Evolutionary conservation across 257 asterid species (phyloP).

Genomic region (Agastache rugosa): DNA sequence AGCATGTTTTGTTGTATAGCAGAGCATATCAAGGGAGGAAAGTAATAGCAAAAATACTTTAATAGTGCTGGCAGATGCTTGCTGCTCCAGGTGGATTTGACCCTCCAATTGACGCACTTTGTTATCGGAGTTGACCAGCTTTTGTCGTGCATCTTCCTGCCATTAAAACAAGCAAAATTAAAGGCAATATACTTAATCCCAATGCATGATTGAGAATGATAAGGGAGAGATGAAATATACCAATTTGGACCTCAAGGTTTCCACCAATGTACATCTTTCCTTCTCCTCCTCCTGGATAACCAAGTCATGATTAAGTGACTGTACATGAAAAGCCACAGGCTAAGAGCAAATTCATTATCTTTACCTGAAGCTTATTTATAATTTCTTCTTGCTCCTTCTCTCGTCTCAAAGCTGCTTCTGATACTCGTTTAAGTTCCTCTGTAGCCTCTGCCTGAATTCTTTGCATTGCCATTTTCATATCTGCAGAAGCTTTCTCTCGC

Average conservation of each 20-base stretch:
- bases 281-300: slow-evolving; percentile 80
- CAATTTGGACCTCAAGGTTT: slow-evolving; percentile 90
- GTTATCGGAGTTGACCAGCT: slow-evolving; percentile 83
- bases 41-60: slow-evolving; percentile 55
- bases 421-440: slow-evolving; percentile 70
- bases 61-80: slow-evolving; percentile 59
- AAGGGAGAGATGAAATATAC: slow-evolving; percentile 49
- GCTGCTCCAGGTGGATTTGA: slow-evolving; percentile 78
- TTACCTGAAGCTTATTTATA: slow-evolving; percentile 89
- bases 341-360: slow-evolving; percentile 26
- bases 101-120: slow-evolving; percentile 92
- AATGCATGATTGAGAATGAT: slow-evolving; percentile 20
- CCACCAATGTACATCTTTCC: slow-evolving; percentile 80
- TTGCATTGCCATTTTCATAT: slow-evolving; percentile 73
- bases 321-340: slow-evolving; percentile 26
- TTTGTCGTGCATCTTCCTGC: slow-evolving; percentile 95
- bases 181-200: slow-evolving; percentile 22
- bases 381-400: slow-evolving; percentile 94
- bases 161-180: slow-evolving; percentile 25
- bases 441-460: slow-evolving; percentile 86
- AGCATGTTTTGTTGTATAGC: slow-evolving; percentile 22
- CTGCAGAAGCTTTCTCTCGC: slow-evolving; percentile 76
- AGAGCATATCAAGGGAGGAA: slow-evolving; percentile 18
- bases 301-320: slow-evolving; percentile 22
- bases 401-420: slow-evolving; percentile 71